Evolutionary conservation across 2,329 filamentous ascomycete species (phyloP), one percentile per base, ranked within the genome.

Genomic region (Verticillium dahliae): DNA sequence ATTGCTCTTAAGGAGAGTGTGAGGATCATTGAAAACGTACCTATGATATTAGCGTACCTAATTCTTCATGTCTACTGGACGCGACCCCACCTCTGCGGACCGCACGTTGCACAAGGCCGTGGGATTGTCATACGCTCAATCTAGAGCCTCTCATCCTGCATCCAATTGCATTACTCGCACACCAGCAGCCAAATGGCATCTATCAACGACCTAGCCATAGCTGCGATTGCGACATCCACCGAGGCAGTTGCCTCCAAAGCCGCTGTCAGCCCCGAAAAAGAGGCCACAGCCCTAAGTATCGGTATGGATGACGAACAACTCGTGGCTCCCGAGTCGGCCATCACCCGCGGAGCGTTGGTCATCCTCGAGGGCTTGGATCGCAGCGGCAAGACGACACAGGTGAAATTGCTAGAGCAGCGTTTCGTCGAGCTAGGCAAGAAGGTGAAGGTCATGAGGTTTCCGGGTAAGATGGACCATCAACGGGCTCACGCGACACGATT

Each of bases 381-480:
- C 66, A 92, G 92, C 54, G 93, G 93, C 61, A 97, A 97, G 81
- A 94, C 92, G 27, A 96, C 92, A 38, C 93, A 97, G 82, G 93
- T 91, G 67, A 83, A 88, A 69, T 76, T 86, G 56, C 79, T 97
- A 58, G 81, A 83, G 74, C 74, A 83, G 74, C 71, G 78, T 27
- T 80, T 85, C 62, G 73, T 79, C 6, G 78, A 80, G 67, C 74
- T 76, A 60, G 82, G 82, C 5, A 72, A 73, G 62, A 74, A 75
- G 54, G 82, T 84, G 56, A 77, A 80, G 72, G 75, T 81, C 37
- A 80, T 86, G 80, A 74, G 83, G 54, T 86, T 86, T 68, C 84
- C 84, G 15, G 83, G 83, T 85, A 70, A 52, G 80, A 75, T 6
- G 5, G 3, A 3, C 14, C 7, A 15, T 31, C 34, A 39, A 18